Percentiles rank a stretch among this genome's conserved stretches.
Evolutionary conservation across 2,329 filamentous ascomycete species (phyloP).

Genomic region (Didymella pinodella): DNA sequence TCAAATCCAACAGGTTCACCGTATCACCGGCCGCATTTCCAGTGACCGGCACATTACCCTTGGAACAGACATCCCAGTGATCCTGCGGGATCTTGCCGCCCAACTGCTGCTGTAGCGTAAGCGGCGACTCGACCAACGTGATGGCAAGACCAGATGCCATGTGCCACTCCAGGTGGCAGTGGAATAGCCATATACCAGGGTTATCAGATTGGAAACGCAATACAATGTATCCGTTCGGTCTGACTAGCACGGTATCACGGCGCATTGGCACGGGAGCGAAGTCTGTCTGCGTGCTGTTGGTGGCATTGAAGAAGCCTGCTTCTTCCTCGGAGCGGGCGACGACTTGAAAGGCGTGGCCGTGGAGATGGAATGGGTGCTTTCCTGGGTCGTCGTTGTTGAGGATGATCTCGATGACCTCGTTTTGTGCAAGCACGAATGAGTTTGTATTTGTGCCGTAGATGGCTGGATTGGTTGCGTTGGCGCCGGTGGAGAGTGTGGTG

Average conservation of each 20-base stretch:
- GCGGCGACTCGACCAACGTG: conserved; percentile 60
- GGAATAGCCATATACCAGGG: conserved; percentile 48
- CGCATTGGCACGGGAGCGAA: conserved; percentile 53
- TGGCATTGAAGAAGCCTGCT: conserved; percentile 58
- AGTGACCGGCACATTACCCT: conserved; percentile 57
- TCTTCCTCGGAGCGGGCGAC: conserved; percentile 45
- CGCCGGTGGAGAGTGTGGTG: conserved; percentile 71
- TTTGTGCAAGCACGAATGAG: conserved; percentile 70
- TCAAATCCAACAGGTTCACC: conserved; percentile 64
- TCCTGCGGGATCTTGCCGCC: conserved; percentile 67
- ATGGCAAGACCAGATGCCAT: conserved; percentile 59
- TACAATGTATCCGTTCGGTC: conserved; percentile 63
- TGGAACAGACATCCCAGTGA: conserved; percentile 67
- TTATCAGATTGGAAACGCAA: conserved; percentile 65
- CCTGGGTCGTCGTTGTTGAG: conserved; percentile 79
- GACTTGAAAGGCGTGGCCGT: conserved; percentile 58
- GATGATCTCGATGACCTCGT: conserved; percentile 73
- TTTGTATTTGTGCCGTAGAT: conserved; percentile 63
- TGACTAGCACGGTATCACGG: conserved; percentile 63
- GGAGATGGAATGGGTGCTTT: conserved; percentile 74
- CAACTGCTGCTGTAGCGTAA: conserved; percentile 65
- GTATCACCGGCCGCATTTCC: conserved; percentile 83
- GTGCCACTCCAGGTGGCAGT: conserved; percentile 51
- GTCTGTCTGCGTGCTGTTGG: conserved; percentile 42
- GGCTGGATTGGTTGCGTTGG: conserved; percentile 54